These are phyloP conservation scores for Arthrobotrys iridis DNA, from an alignment of 2,329 filamentous ascomycete genomes.

Conservation along the genomic window DNA sequence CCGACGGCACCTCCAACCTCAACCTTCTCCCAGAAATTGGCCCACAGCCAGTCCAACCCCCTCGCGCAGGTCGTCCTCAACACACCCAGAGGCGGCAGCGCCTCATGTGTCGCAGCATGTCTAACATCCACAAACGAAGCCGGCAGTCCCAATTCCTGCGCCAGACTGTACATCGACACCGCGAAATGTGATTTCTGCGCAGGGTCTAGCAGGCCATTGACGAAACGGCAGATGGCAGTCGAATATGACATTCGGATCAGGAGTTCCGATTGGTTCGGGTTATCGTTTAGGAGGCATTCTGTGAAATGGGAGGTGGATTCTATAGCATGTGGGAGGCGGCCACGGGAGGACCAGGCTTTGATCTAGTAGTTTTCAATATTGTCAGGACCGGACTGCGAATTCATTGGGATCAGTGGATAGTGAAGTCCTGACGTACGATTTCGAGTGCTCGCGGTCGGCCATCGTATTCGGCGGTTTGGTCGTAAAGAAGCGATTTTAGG, in stretches of 20 bases:
- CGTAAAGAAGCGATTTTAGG: slow-evolving; percentile 47
- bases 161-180: slow-evolving; percentile 74
- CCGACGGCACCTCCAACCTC: slow-evolving; percentile 46
- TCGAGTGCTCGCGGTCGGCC: slow-evolving; percentile 41
- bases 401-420: not conserved
- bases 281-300: slow-evolving; percentile 75
- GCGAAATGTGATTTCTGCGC: slow-evolving; percentile 73
- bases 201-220: slow-evolving; percentile 81
- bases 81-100: slow-evolving; percentile 78
- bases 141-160: slow-evolving; percentile 74
- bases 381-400: not conserved
- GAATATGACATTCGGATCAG: slow-evolving; percentile 76
- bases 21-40: slow-evolving; percentile 77
- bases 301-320: slow-evolving; percentile 80
- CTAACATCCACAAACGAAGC: slow-evolving; percentile 86
- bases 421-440: slow-evolving; percentile 14
- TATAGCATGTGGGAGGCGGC: slow-evolving; percentile 79
- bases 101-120: slow-evolving; percentile 90
- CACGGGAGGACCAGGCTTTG: slow-evolving; percentile 73
- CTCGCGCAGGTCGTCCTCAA: slow-evolving; percentile 75
- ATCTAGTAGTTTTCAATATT: slow-evolving; percentile 47
- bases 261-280: slow-evolving; percentile 66
- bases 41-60: slow-evolving; percentile 86
- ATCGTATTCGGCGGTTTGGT: slow-evolving; percentile 36
- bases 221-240: slow-evolving; percentile 79